Evolutionary conservation across 73 alveolate genomes (phyloP).

Genomic region (Paraurostyla sp.): DNA sequence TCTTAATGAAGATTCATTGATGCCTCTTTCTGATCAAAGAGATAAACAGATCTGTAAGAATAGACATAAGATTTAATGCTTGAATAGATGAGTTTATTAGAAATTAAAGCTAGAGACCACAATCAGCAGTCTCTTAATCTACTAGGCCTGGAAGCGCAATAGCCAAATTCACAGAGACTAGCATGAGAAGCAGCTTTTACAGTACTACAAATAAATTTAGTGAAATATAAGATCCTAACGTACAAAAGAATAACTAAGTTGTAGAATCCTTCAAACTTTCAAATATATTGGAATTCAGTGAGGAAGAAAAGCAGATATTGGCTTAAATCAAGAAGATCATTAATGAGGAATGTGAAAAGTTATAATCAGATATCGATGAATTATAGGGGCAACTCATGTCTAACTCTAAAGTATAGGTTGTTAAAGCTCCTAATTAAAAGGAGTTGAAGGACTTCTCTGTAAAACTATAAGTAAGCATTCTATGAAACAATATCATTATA

Average conservation of each 20-base stretch:
- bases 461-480: slow-evolving; percentile 17
- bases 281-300: slow-evolving; percentile 32
- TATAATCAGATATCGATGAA: slow-evolving; percentile 25
- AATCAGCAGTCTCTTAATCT: slow-evolving; percentile 37
- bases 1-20: slow-evolving; percentile 51
- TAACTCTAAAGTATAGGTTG: background rate
- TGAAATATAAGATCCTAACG: background rate
- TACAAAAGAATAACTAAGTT: background rate
- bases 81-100: slow-evolving; percentile 40
- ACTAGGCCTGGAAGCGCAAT: slow-evolving; percentile 47
- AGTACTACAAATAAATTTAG: slow-evolving; percentile 16
- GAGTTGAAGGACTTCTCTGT: slow-evolving; percentile 46
- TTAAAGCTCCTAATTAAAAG: slow-evolving; percentile 17
- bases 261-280: slow-evolving; percentile 19
- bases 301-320: slow-evolving; percentile 22
- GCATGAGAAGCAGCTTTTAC: slow-evolving; percentile 36
- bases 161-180: slow-evolving; percentile 23
- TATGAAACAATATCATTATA: background rate
- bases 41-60: slow-evolving; percentile 63
- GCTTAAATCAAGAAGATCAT: slow-evolving; percentile 14
- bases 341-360: slow-evolving; percentile 31
- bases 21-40: slow-evolving; percentile 63
- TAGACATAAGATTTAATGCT: too few relatives aligned
- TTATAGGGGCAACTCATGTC: background rate
- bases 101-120: slow-evolving; percentile 38